These are phyloP conservation scores for Myxozyma melibiosi DNA, from an alignment of 805 yeast species.

Conservation along the genomic window DNA sequence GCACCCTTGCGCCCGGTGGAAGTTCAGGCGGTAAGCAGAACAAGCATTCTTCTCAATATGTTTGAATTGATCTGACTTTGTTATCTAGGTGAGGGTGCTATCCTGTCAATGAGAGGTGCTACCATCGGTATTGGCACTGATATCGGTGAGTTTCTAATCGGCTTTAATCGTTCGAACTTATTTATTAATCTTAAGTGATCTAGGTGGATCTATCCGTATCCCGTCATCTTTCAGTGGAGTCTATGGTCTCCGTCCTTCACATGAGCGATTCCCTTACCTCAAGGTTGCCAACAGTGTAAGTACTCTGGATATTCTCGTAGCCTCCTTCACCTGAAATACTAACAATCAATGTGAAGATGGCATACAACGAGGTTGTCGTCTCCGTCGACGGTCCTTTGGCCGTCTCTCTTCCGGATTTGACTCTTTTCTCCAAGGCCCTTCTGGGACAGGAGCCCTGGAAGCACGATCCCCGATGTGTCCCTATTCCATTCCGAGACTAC, in stretches of 20 bases:
- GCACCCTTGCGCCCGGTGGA: constrained; percentile 53
- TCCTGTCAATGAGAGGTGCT: constrained; percentile 50
- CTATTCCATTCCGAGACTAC: constrained; percentile 44
- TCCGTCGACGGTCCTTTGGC: constrained; percentile 61
- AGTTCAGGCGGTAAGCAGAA: constrained; percentile 59
- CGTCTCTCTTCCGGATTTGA: constrained; percentile 53
- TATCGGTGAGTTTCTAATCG: constrained; percentile 45
- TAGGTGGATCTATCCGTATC: constrained; percentile 55
- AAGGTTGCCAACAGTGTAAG: constrained; percentile 40
- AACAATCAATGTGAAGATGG: constrained; percentile 40
- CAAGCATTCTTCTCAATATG: not conserved
- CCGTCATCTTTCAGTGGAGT: constrained; percentile 52
- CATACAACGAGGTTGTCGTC: constrained; percentile 45
- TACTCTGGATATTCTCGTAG: constrained; percentile 48
- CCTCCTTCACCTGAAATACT: constrained; percentile 44
- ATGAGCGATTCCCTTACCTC: constrained; percentile 58
- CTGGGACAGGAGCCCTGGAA: constrained; percentile 48
- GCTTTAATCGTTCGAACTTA: not conserved
- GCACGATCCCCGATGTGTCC: constrained; percentile 47
- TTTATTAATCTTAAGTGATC: constrained; percentile 41
- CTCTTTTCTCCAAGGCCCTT: constrained; percentile 50
- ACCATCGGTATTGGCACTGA: constrained; percentile 55
- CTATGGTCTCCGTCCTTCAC: constrained; percentile 63
- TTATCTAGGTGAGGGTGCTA: constrained; percentile 51
- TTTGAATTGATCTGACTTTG: not conserved